Conservation (phyloP, 2,329 filamentous ascomycete species). For the Pyrenophora tritici-repentis region DNA sequence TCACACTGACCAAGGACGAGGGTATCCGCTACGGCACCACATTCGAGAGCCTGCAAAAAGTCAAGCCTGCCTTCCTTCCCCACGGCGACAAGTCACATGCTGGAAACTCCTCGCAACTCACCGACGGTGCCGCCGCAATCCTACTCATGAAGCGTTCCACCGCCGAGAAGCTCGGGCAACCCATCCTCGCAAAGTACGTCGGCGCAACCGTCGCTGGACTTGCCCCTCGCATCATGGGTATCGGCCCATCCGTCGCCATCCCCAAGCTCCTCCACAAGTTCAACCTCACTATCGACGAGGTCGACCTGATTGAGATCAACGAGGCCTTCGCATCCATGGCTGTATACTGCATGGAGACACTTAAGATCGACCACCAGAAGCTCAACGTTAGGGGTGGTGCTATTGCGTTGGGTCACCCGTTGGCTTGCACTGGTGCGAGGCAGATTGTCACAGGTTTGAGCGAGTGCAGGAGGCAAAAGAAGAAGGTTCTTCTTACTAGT, state of each 20-base stretch:
- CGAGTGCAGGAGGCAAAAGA: conserved; percentile 80
- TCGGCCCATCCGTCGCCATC: conserved; percentile 73
- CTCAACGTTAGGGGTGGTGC: conserved; percentile 82
- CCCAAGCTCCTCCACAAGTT: conserved; percentile 83
- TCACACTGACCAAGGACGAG: conserved; percentile 84
- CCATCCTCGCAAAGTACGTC: conserved; percentile 92
- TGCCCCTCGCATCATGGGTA: conserved; percentile 94
- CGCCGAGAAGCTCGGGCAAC: conserved; percentile 83
- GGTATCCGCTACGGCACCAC: conserved; percentile 91
- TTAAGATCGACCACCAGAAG: conserved; percentile 74
- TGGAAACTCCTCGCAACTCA: conserved; percentile 93
- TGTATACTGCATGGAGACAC: conserved; percentile 77
- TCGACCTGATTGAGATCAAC: conserved; percentile 92
- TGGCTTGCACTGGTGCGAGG: conserved; percentile 76
- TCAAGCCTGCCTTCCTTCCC: conserved; percentile 86
- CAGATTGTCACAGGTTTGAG: conserved; percentile 90
- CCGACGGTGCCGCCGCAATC: conserved; percentile 88
- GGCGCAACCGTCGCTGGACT: conserved; percentile 89
- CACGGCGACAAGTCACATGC: conserved; percentile 87
- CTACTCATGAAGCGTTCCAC: conserved; percentile 94
- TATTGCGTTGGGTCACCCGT: conserved; percentile 80
- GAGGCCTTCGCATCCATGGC: conserved; percentile 99
- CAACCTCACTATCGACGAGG: conserved; percentile 77
- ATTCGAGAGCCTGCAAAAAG: conserved; percentile 77
- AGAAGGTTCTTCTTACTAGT: conserved; percentile 88